Evolutionary conservation across 805 yeast species (phyloP).

Genomic region (Candida nemodendra): DNA sequence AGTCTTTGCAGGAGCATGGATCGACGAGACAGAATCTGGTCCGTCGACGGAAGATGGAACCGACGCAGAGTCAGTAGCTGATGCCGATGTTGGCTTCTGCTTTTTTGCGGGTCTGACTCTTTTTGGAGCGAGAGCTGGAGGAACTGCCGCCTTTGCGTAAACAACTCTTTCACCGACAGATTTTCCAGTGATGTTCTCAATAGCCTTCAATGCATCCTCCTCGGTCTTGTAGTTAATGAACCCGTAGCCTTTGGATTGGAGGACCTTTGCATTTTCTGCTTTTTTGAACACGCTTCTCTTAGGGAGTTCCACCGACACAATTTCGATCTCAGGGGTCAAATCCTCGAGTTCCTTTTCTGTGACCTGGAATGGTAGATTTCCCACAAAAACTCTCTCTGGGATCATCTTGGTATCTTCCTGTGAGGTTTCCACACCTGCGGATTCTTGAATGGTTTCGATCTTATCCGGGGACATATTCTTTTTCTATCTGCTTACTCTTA

Average conservation of each 20-base stretch:
- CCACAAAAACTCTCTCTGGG: constrained; percentile 46
- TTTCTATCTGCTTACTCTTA: constrained; percentile 3
- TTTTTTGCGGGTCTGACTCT: constrained; percentile 27
- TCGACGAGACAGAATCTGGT: constrained; percentile 1
- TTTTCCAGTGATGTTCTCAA: constrained; percentile 29
- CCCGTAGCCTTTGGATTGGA: constrained; percentile 36
- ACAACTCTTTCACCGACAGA: constrained; percentile 38
- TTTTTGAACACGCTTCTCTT: constrained; percentile 26
- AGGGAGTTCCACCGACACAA: constrained; percentile 34
- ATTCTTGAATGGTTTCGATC: constrained; percentile 10
- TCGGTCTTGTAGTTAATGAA: constrained; percentile 59
- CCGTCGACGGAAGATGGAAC: not conserved
- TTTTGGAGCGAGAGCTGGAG: constrained; percentile 21
- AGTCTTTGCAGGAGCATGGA: constrained; percentile 1
- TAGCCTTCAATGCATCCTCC: constrained; percentile 68
- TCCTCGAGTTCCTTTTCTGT: constrained; percentile 45
- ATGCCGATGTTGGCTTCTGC: constrained; percentile 18
- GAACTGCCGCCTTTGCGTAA: constrained; percentile 52
- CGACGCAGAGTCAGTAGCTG: constrained; percentile 15
- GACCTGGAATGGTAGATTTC: constrained; percentile 43
- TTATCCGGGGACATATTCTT: constrained; percentile 12
- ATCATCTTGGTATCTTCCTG: constrained; percentile 27
- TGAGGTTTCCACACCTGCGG: constrained; percentile 1
- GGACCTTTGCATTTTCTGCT: constrained; percentile 21
- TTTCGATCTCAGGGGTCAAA: constrained; percentile 37